Evolutionary conservation across 73 alveolate species (phyloP).

Genomic region (Paramecium sonneborni): DNA sequence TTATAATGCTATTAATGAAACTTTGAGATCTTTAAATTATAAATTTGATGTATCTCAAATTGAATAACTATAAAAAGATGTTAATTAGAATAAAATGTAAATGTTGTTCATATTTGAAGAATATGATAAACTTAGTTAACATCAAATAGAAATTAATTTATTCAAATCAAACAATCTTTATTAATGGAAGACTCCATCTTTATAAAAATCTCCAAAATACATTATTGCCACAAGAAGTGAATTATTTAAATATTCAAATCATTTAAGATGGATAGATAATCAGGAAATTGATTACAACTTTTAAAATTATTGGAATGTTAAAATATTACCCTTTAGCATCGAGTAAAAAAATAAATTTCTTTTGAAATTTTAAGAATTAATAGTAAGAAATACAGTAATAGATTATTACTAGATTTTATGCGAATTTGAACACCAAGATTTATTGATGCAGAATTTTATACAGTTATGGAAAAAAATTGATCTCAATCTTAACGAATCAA

Average conservation of each 20-base stretch:
- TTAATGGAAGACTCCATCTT: background rate
- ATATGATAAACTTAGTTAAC: background rate
- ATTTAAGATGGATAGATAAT: background rate
- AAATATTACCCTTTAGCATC: background rate
- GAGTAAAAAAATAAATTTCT: background rate
- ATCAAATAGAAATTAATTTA: background rate
- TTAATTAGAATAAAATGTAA: background rate
- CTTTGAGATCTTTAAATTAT: background rate
- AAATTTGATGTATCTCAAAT: background rate
- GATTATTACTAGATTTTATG: background rate
- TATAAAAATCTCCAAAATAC: background rate
- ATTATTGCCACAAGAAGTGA: conserved; percentile 17
- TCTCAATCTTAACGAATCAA: background rate
- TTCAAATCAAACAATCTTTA: background rate
- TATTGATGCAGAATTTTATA: background rate
- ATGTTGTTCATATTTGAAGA: conserved; percentile 13
- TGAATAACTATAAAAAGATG: conserved; percentile 10
- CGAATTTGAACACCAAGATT: background rate
- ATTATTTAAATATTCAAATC: background rate
- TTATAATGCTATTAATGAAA: background rate
- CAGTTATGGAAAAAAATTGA: background rate
- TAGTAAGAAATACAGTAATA: background rate
- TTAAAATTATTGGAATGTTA: background rate
- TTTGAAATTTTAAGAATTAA: background rate
- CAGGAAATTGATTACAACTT: background rate